phyloP scores from a whole-genome alignment of 345 rosid species.

The Sonneratia alba region DNA sequence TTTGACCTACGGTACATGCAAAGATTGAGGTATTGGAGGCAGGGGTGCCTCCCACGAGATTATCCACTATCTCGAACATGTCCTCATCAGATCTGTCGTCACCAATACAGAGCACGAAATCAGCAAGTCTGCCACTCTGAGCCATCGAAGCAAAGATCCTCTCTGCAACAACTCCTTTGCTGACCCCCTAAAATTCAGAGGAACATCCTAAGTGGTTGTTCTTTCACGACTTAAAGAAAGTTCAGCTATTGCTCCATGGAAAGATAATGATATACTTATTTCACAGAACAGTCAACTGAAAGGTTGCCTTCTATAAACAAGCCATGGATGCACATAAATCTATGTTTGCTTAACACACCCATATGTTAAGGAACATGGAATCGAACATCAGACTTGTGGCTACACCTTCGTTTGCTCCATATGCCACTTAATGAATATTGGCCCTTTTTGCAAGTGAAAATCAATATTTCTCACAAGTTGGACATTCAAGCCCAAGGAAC shows the following conservation, averaged over 20 bases:
- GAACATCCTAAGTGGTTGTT: neutral
- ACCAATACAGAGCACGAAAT: slow-evolving; percentile 62
- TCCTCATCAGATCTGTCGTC: slow-evolving; percentile 80
- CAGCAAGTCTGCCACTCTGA: slow-evolving; percentile 33
- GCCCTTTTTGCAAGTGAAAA: neutral
- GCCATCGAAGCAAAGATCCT: slow-evolving; percentile 46
- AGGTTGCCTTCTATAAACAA: neutral
- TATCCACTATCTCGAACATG: slow-evolving; percentile 57
- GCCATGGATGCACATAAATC: neutral
- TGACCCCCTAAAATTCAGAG: slow-evolving; percentile 38
- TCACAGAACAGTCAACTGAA: neutral
- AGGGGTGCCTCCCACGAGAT: slow-evolving; percentile 25
- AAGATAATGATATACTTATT: neutral
- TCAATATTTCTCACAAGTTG: neutral
- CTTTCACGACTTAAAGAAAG: neutral
- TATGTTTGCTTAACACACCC: neutral
- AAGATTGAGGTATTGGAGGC: slow-evolving; percentile 41
- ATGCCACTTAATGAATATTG: neutral
- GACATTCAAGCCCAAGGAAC: neutral
- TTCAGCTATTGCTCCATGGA: neutral
- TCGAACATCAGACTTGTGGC: neutral
- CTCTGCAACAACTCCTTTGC: slow-evolving; percentile 53
- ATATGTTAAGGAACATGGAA: neutral
- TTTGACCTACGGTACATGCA: slow-evolving; percentile 92
- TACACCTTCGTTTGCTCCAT: neutral